Conservation (phyloP, 1,139 yeast species). For the Insectozyma bohioensis region DNA sequence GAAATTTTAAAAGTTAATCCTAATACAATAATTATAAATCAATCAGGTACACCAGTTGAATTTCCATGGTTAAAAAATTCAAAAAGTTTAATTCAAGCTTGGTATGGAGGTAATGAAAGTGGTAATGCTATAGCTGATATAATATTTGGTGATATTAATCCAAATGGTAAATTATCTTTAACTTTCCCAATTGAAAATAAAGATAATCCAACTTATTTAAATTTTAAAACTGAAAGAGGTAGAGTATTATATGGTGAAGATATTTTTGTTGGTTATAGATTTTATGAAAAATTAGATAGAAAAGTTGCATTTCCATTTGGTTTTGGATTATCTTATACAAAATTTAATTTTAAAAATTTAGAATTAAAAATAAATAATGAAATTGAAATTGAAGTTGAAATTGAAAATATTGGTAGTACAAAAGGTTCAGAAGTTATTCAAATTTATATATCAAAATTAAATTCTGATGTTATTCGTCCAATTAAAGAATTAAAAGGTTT, state of each 20-base stretch:
- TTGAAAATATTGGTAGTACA: constrained; percentile 38
- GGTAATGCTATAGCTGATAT: constrained; percentile 27
- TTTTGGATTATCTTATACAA: constrained; percentile 57
- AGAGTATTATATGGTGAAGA: constrained; percentile 56
- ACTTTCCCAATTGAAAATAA: constrained; percentile 46
- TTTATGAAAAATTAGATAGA: constrained; percentile 50
- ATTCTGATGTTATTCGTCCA: constrained; percentile 47
- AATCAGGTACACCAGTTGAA: constrained; percentile 64
- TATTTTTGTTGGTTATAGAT: constrained; percentile 60
- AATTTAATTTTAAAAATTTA: constrained; percentile 28
- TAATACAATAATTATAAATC: constrained; percentile 54
- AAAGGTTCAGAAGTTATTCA: constrained; percentile 50
- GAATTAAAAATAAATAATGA: constrained; percentile 14
- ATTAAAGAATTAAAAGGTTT: constrained; percentile 57
- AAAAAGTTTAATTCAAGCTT: constrained; percentile 50
- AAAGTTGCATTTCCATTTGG: constrained; percentile 60
- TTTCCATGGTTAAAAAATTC: constrained; percentile 55
- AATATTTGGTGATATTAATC: constrained; percentile 26
- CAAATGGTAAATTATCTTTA: constrained; percentile 31
- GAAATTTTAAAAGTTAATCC: constrained; percentile 49
- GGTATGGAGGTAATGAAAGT: constrained; percentile 37
- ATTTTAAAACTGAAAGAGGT: constrained; percentile 40
- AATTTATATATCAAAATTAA: constrained; percentile 38
- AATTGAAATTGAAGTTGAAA: constrained; percentile 26
- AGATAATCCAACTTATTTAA: constrained; percentile 47